A percentile compares a stretch with the other conserved stretches of the same genome.
Conservation (phyloP, 1,284 basidiomycete genomes). For the Singerocomus rubriflavus region DNA sequence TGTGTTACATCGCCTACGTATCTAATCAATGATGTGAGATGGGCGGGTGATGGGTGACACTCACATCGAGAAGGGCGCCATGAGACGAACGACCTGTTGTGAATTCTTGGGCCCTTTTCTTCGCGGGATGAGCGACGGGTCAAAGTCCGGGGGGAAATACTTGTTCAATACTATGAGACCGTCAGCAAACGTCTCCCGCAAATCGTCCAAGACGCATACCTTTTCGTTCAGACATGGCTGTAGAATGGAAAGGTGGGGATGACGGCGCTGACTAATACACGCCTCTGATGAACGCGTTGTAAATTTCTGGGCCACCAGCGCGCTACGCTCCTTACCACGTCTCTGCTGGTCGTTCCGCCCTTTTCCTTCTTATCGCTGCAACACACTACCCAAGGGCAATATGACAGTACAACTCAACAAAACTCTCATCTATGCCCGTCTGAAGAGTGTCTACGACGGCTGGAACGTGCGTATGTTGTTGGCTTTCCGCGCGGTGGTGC, state of each 20-base stretch:
- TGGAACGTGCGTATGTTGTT: slow-evolving; percentile 63
- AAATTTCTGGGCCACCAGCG: slow-evolving; percentile 30
- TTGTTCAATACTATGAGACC: slow-evolving; percentile 74
- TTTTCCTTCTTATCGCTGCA: background rate
- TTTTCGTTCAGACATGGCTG: slow-evolving; percentile 86
- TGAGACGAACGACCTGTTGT: slow-evolving; percentile 95
- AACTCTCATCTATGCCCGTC: slow-evolving; percentile 59
- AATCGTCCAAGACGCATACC: slow-evolving; percentile 38
- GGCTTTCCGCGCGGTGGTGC: background rate
- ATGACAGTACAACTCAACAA: slow-evolving; percentile 58
- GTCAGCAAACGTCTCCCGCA: slow-evolving; percentile 8
- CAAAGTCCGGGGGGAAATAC: slow-evolving; percentile 94
- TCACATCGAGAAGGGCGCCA: slow-evolving; percentile 98
- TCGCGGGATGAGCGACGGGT: slow-evolving; percentile 93
- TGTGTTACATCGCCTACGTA: slow-evolving; percentile 78
- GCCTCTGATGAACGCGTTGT: slow-evolving; percentile 26
- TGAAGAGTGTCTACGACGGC: slow-evolving; percentile 64
- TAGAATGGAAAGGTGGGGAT: slow-evolving; percentile 7
- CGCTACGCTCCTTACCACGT: slow-evolving; percentile 17
- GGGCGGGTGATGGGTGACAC: slow-evolving; percentile 21
- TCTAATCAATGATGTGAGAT: slow-evolving; percentile 2
- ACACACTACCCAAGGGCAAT: slow-evolving; percentile 4
- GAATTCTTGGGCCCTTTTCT: slow-evolving; percentile 86
- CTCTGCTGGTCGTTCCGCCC: slow-evolving; percentile 8
- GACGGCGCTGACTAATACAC: slow-evolving; percentile 29